Evolutionary conservation across 2,329 filamentous ascomycete genomes (phyloP).

Genomic region (Clonostachys sp.): DNA sequence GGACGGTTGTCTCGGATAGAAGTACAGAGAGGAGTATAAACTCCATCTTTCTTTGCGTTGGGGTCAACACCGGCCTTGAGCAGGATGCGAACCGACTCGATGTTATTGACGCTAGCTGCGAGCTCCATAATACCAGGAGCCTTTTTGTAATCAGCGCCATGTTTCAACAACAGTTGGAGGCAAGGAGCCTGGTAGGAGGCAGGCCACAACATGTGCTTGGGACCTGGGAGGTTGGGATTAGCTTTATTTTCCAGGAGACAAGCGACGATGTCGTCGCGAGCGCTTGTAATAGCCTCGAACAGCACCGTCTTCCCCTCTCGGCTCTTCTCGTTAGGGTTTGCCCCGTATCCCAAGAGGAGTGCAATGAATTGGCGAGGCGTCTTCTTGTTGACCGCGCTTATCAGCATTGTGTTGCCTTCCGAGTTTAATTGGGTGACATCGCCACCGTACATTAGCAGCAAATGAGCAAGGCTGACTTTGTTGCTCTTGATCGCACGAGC

Average conservation of each 20-base stretch:
- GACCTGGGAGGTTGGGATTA: conserved; percentile 63
- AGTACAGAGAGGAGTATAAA: conserved; percentile 64
- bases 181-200: conserved; percentile 54
- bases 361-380: conserved; percentile 50
- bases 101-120: conserved; percentile 57
- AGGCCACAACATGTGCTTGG: conserved; percentile 66
- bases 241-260: conserved; percentile 50
- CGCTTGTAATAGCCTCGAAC: conserved; percentile 54
- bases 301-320: conserved; percentile 58
- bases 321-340: conserved; percentile 55
- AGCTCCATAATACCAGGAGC: conserved; percentile 61
- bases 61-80: conserved; percentile 55
- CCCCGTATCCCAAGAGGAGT: conserved; percentile 54
- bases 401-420: conserved; percentile 57
- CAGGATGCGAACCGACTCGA: conserved; percentile 54
- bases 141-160: conserved; percentile 57
- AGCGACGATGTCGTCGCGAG: conserved; percentile 51
- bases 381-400: conserved; percentile 55
- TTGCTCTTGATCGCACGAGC: conserved; percentile 42
- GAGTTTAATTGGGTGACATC: conserved; percentile 47
- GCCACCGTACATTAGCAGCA: conserved; percentile 58
- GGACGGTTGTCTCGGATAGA: conserved; percentile 61
- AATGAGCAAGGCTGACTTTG: conserved; percentile 51
- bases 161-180: conserved; percentile 51
- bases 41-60: conserved; percentile 59